Base-by-base conservation (phyloP, 805 yeast genomes). In the Yamadazyma paraphyllophila region DNA sequence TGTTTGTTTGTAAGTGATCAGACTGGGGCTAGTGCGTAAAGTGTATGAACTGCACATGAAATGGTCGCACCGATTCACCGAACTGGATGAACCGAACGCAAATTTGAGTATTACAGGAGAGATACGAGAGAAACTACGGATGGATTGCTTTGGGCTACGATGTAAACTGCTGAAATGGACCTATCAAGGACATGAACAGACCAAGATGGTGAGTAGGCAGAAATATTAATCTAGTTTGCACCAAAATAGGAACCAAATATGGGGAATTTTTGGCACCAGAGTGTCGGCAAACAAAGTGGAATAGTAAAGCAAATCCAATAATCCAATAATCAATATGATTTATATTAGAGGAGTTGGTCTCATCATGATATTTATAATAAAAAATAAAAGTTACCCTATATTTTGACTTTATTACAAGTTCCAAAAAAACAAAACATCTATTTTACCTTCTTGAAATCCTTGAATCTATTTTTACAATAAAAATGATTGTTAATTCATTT, bases 231-330 rank as follows among this genome's bases (percentile, higher is more conserved):
- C 89, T 88, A 71, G 96, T 85, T 88, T 84, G 90, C 90, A 72
- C 85, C 81, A 81, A 83, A 87, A 87, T 86, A 84, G 95, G 91
- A 83, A 78, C 83, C 79, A 77, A 77, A 77, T 81, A 84, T 69
- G 65, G 82, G 34, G 39, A 48, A 39, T 61, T 81, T 77, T 73
- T 74, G 79, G 83, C 84, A 81, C 90, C 94, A 85, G 94, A 85
- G 92, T 87, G 95, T 86, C 81, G 84, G 88, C 91, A 86, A 87
- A 83, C 88, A 36, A n/a, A 34, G 17, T 12, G 16, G 20, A 15
- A 10, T n/a, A 33, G 15, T 37, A 32, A 20, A 14, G 27, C 36
- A 32, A 16, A 24, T 11, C 20, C 24, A 20, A 20, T 20, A 20
- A 20, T 20, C 24, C 25, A 17, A 41, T 29, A 36, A 36, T 36